A percentile compares a stretch with the other conserved stretches of the same genome.
Evolutionary conservation across 176 grass and related monocot species (phyloP).

Genomic region (Carex kokanica): DNA sequence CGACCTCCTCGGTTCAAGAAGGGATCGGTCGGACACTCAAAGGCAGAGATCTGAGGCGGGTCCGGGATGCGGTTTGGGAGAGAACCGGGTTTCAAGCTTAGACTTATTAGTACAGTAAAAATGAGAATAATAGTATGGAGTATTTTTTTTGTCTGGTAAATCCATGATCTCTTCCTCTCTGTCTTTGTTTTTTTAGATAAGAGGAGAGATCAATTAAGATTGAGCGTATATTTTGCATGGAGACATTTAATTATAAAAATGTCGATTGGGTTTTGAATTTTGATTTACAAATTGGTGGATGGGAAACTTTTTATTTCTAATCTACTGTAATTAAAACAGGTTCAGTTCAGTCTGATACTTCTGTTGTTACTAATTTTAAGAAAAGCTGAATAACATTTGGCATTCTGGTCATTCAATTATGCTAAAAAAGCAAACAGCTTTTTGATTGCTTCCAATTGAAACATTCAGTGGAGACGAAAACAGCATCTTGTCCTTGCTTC

Average conservation of each 20-base stretch:
- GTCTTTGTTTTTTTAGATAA: conserved; percentile 19
- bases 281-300: background rate
- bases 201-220: background rate
- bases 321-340: background rate
- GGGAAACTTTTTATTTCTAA: background rate
- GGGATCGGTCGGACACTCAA: conserved; percentile 88
- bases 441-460: background rate
- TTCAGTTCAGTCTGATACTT: background rate
- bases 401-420: background rate
- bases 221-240: background rate
- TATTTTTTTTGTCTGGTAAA: background rate
- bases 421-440: background rate
- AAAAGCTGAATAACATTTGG: background rate
- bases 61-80: conserved; percentile 95
- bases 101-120: background rate
- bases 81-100: conserved; percentile 87
- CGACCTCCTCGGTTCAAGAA: conserved; percentile 82
- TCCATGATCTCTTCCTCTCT: conserved; percentile 8
- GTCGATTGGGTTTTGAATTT: background rate
- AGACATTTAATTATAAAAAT: background rate
- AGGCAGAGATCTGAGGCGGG: conserved; percentile 84
- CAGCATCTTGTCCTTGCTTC: no score
- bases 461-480: background rate
- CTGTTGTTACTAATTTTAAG: background rate
- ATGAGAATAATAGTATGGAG: background rate